Conservation (phyloP, 2,329 filamentous ascomycete species). For the Aspergillus tamarii region DNA sequence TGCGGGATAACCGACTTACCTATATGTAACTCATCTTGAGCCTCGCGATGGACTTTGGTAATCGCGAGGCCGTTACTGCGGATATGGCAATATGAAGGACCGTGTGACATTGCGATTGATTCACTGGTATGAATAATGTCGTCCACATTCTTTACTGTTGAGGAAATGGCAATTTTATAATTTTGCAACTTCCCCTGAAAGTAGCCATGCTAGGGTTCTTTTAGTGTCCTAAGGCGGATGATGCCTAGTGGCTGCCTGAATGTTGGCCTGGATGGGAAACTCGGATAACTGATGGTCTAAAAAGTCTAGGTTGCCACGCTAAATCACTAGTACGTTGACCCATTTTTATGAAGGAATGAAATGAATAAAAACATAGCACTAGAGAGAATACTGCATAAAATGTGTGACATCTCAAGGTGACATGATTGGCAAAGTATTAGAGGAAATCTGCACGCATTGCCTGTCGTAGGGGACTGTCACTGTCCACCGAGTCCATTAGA, state of each 20-base stretch:
- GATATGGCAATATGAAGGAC: not conserved
- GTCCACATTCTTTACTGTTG: not conserved
- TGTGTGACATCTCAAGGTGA: no score
- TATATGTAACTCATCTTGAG: not conserved
- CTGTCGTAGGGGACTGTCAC: not conserved
- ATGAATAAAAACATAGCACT: no score
- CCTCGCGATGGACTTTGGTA: not conserved
- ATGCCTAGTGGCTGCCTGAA: not conserved
- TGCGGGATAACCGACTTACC: not conserved
- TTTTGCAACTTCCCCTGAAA: not conserved
- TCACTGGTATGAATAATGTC: not conserved
- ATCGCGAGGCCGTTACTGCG: not conserved
- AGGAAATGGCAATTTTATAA: not conserved
- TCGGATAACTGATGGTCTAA: no score
- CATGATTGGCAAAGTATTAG: no score
- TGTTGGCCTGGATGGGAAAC: no score
- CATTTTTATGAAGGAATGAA: no score
- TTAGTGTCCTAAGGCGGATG: not conserved
- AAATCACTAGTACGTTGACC: no score
- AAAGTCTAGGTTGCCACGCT: no score
- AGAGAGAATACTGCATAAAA: no score
- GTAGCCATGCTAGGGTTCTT: not conserved
- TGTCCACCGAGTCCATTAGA: not conserved
- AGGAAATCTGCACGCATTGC: no score
- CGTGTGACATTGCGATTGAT: not conserved